Evolutionary conservation across 495 filamentous ascomycete species (phyloP), one percentile per base, ranked within the genome.

Genomic region (Aspergillus wentii): DNA sequence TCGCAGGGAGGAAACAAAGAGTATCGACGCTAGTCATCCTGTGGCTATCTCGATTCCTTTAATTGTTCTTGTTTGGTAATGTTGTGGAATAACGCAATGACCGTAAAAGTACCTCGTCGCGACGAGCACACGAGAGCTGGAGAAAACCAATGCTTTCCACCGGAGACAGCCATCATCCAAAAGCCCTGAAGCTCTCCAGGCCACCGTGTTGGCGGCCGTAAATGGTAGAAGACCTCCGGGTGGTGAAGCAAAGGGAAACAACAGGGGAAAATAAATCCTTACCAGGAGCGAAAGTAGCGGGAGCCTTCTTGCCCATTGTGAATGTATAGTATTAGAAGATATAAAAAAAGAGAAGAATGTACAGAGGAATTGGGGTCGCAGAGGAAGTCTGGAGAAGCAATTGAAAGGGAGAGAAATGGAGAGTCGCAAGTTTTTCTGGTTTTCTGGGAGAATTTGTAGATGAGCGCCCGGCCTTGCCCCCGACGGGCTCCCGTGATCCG

Each of bases 231-330:
- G 29, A 17, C 3, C n/a, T 13, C 21, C 8, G 10, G 23, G 32
- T 18, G 17, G 17, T 21, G 11, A 42, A 28, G 9, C 30, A 32
- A 15, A 31, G 30, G 31, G 44, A 37, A 45, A 38, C 14, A 43
- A 41, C 32, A 33, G 34, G 43, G 34, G 42, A 31, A 31, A 15
- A 19, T 22, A 43, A 53, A n/a, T n/a, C n/a, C 66, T 63, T 67
- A 69, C 66, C 66, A 35, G 59, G 60, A 58, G 62, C 53, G 64
- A 68, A 65, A 51, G 41, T 49, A n/a, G n/a, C n/a, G n/a, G n/a
- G n/a, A 56, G 51, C 61, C 41, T 61, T 56, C 55, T 64, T 69
- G 51, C 61, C 57, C 69, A 71, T 74, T 64, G 48, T 66, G 65
- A 60, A 56, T 41, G 31, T 41, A 41, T 30, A 33, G 39, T 37